A percentile compares a stretch with the other conserved stretches of the same genome.
These are phyloP conservation scores for Alopecurus myosuroides DNA, from an alignment of 176 grass and related monocot genomes.

Conservation along the genomic window DNA sequence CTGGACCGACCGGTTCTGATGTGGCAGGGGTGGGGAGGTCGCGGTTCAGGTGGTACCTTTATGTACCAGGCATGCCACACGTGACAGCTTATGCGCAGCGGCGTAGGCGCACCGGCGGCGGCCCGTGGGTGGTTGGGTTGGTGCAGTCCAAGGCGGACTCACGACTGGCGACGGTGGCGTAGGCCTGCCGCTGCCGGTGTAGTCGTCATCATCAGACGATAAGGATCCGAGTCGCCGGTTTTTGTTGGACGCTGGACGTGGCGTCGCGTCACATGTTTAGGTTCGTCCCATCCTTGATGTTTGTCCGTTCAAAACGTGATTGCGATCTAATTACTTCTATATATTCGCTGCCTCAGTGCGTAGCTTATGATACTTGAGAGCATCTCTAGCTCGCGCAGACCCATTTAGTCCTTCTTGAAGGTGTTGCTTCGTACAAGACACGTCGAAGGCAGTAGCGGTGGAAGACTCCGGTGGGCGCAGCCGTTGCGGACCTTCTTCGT, in stretches of 20 bases:
- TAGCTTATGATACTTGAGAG: too few species aligned
- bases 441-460: too few species aligned
- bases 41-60: neutral
- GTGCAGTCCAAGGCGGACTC: neutral
- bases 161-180: neutral
- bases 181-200: neutral
- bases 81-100: neutral
- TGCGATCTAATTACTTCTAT: neutral
- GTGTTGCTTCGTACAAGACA: too few species aligned
- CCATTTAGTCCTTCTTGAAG: too few species aligned
- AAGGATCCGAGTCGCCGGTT: neutral
- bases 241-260: neutral
- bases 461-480: too few species aligned
- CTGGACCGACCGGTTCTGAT: neutral
- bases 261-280: neutral
- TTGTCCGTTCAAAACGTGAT: neutral
- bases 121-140: neutral
- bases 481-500: too few species aligned
- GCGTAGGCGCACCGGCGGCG: slow-evolving; percentile 20
- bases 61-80: neutral
- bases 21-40: neutral
- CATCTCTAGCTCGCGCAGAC: too few species aligned
- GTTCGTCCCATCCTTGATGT: neutral
- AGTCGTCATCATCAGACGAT: neutral
- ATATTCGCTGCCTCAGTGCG: neutral